Percentiles rank a stretch among this genome's conserved stretches.
Conservation (phyloP, 306 rosid species). For the Castanea mollissima region DNA sequence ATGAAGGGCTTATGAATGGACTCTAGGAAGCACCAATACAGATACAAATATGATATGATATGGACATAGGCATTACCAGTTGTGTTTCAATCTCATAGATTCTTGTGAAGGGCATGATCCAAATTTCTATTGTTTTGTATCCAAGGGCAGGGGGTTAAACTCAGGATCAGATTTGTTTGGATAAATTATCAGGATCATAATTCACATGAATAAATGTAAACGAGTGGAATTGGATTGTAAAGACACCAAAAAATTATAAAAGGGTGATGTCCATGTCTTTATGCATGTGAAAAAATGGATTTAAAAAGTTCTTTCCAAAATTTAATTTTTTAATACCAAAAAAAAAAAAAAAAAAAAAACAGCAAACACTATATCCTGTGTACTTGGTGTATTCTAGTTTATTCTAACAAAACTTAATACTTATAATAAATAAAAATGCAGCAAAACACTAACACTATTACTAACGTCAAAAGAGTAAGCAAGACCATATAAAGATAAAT, state of each 20-base stretch:
- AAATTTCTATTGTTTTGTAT: not conserved
- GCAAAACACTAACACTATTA: not conserved
- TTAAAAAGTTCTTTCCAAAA: not conserved
- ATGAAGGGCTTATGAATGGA: not conserved
- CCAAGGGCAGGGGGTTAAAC: not conserved
- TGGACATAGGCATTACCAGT: not conserved
- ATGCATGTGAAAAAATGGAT: not conserved
- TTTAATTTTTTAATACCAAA: not conserved
- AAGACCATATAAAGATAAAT: not conserved
- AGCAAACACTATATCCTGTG: not conserved
- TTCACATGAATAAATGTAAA: not conserved
- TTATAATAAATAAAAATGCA: too few species aligned
- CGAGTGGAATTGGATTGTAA: not conserved
- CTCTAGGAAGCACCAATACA: not conserved
- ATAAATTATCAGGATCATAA: not conserved
- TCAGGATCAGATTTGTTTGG: not conserved
- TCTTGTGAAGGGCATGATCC: not conserved
- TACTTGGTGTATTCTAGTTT: too few species aligned
- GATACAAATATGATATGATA: too few species aligned
- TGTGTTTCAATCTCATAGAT: not conserved
- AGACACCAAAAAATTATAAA: not conserved
- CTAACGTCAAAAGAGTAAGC: not conserved
- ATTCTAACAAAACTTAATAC: too few species aligned
- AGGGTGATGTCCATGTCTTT: not conserved
- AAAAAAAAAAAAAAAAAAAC: not conserved